Base-by-base conservation (phyloP, 352 stramenopile genomes). In the Phytopythium montanum region DNA sequence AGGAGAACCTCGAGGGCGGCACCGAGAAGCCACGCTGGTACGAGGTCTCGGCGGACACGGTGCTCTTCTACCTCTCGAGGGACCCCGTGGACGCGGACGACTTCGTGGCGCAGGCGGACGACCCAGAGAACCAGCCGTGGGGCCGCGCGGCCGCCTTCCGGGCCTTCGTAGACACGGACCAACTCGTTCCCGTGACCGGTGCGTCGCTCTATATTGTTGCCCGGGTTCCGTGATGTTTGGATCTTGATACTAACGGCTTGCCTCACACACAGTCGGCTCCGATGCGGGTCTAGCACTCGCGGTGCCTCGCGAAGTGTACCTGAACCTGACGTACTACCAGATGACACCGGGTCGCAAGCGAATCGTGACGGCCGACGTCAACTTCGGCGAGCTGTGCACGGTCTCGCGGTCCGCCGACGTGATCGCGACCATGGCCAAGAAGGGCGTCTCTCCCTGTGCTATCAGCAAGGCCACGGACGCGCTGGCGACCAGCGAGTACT, bases 51-150 rank as follows among this genome's bases (percentile, higher is more conserved):
- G 71, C 70, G 1, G 87, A 73, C n/a, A 91, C 80, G 14, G 85
- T 72, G n/a, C 62, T 97, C 10, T 98, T 98, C 55, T 89, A 95
- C 66, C 59, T 98, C 26, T 96, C 89, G 26, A 83, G 85, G 51
- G 80, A 94, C 38, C 83, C 87, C 21, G 68, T 81, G 5, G 66
- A 72, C 7, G 55, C 74, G 0, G 70, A 92, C 50, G 69, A 80
- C 10, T 96, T 95, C 59, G 73, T 91, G 0, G 73, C 78, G 18
- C 41, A 59, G 42, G 54, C 60, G 4, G 36, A 50, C 10, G 64
- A 56, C 25, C 4, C 19, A 7, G 54, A 60, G n/a, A 54, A 44
- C 23, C 64, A 75, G 29, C 50, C 51, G 0, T 96, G 88, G 88
- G 88, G 88, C 1, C 72, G 81, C 31, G 79, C 81, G 0, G 56